phyloP scores from a whole-genome alignment of 768 basidiomycete species.

The Dendrothele bispora region DNA sequence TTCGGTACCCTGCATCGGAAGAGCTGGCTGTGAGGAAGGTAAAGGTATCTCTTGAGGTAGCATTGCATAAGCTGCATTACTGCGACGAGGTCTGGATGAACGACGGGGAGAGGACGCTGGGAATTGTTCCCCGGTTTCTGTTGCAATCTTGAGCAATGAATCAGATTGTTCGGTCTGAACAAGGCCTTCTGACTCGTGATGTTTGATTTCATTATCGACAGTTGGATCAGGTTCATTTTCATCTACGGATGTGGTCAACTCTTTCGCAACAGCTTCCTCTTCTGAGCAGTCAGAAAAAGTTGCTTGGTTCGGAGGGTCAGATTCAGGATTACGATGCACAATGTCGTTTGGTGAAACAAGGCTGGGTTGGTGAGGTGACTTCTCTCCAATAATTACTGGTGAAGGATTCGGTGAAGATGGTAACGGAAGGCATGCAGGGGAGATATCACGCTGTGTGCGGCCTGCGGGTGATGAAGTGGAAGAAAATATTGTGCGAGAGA shows the following conservation, averaged over 20 bases:
- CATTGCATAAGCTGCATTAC: conserved; percentile 11
- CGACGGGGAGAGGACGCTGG: conserved; percentile 31
- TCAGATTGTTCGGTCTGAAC: background rate
- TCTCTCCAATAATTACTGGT: background rate
- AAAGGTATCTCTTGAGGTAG: background rate
- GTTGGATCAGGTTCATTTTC: too few species aligned
- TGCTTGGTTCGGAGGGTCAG: background rate
- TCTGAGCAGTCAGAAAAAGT: conserved; percentile 10
- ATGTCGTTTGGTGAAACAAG: background rate
- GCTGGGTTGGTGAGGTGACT: background rate
- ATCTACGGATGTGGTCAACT: conserved; percentile 4
- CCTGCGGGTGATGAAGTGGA: conserved; percentile 7
- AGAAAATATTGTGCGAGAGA: background rate
- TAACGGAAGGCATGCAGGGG: conserved; percentile 4
- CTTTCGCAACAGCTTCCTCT: conserved; percentile 14
- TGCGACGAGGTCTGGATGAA: conserved; percentile 41
- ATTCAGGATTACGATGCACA: background rate
- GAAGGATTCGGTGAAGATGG: background rate
- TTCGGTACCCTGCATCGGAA: background rate
- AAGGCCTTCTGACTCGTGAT: too few species aligned
- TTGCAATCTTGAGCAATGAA: background rate
- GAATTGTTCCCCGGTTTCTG: conserved; percentile 4
- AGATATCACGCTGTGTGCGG: conserved; percentile 1
- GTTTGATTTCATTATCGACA: too few species aligned
- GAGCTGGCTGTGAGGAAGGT: background rate